These are phyloP conservation scores for Carex littledalei DNA, from an alignment of 176 grass and related monocot genomes.

Conservation along the genomic window DNA sequence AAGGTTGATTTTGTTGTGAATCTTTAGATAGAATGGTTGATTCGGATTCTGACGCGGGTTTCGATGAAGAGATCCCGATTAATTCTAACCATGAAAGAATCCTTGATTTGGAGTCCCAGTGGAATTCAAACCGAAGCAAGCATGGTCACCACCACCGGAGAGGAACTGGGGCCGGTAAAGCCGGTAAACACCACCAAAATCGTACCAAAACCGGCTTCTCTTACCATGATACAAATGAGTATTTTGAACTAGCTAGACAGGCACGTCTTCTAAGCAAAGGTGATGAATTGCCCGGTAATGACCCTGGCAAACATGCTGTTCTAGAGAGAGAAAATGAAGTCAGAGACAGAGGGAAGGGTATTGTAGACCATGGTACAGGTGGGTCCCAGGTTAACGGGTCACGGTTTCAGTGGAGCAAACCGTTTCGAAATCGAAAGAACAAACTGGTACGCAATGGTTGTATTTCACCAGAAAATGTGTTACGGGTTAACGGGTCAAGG, in stretches of 20 bases:
- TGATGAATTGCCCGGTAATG: neutral
- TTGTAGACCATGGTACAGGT: neutral
- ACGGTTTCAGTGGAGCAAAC: conserved; percentile 21
- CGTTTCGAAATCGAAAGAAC: neutral
- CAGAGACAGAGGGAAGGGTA: conserved; percentile 4
- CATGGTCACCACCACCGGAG: neutral
- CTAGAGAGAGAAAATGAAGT: neutral
- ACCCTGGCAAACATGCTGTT: neutral
- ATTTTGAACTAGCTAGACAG: conserved; percentile 23
- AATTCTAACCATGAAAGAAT: conserved; percentile 1
- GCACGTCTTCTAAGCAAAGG: conserved; percentile 10
- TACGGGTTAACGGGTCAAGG: neutral
- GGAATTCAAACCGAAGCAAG: neutral
- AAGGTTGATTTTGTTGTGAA: neutral
- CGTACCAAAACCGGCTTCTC: neutral
- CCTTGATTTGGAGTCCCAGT: neutral
- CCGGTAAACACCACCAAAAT: neutral
- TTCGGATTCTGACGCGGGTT: conserved; percentile 14
- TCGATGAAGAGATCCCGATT: neutral
- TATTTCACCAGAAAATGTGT: conserved; percentile 20
- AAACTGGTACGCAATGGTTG: conserved; percentile 25
- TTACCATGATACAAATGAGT: neutral
- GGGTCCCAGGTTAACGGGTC: neutral
- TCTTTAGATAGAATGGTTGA: conserved; percentile 7
- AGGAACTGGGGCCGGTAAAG: no score